These are phyloP conservation scores for Plantago ovata DNA, from an alignment of 257 asterid species.

Conservation along the genomic window DNA sequence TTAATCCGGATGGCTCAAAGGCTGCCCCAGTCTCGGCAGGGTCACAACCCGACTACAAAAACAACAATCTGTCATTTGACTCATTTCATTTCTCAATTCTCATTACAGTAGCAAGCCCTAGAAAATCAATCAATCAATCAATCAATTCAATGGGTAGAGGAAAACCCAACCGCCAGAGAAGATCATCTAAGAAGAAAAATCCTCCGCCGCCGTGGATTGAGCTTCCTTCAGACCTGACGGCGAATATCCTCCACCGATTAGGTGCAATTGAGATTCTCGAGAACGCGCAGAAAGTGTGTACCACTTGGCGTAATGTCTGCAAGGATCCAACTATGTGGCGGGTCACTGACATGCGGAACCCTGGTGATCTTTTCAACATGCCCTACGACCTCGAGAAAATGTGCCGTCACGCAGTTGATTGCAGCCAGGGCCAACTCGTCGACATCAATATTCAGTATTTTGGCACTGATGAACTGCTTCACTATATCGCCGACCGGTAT, in stretches of 20 bases:
- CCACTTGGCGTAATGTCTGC: constrained; percentile 32
- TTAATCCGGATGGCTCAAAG: too few species aligned
- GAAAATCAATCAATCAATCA: neutral
- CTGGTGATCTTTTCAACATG: too few species aligned
- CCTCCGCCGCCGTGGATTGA: constrained; percentile 47
- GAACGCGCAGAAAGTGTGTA: constrained; percentile 39
- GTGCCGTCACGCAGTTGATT: constrained; percentile 38
- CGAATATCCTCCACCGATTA: constrained; percentile 33
- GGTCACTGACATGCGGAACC: constrained; percentile 15
- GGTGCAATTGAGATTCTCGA: constrained; percentile 28
- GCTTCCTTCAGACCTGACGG: constrained; percentile 35
- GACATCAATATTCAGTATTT: constrained; percentile 23
- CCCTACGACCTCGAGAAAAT: neutral
- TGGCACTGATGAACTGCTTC: constrained; percentile 21
- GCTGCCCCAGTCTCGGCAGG: too few species aligned
- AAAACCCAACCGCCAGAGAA: neutral
- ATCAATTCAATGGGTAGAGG: neutral
- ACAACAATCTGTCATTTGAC: too few species aligned
- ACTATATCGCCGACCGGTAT: constrained; percentile 28
- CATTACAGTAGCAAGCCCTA: too few species aligned
- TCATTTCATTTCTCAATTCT: too few species aligned
- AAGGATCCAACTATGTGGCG: constrained; percentile 39
- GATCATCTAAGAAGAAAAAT: too few species aligned
- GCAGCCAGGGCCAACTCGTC: too few species aligned
- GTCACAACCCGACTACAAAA: too few species aligned